Base-by-base conservation (phyloP, 257 asterid species). In the Echites panduratus region DNA sequence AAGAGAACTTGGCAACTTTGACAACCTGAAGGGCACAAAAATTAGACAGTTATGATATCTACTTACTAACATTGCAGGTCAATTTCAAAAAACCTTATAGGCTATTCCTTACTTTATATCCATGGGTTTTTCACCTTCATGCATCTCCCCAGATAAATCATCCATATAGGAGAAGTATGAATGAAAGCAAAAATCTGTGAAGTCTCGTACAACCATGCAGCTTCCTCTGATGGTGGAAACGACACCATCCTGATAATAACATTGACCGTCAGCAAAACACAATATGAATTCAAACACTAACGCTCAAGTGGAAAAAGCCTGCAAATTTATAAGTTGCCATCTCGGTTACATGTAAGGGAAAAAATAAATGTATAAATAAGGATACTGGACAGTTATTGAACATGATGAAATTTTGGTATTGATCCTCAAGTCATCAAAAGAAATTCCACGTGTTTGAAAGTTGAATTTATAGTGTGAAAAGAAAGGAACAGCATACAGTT, bases 81-180 rank as follows among this genome's bases (percentile, higher is more conserved):
- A 64, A 44, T n/a, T 2, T 35, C 11, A 27, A 29, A 11, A 61
- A 32, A 53, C 19, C 19, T 68, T 68, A 67, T 27, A 17, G 62
- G 17, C 2, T 52, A 66, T 24, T 53, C 10, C 92, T 79, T 76
- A 93, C 98, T 81, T 85, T 83, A 90, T 82, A 61, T 93, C 97
- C 45, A 86, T 72, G 2, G 92, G 93, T 44, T 84, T 86, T 82
- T 87, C 90, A 62, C 86, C 88, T 74, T 82, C 80, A 0, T 65
- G 80, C 71, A 86, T 83, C 63, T 88, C 93, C 80, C 81, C 89
- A 24, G 85, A 76, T 38, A 93, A 84, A 76, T 90, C 97, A 75
- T 93, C 94, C 97, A 93, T 93, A 84, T 75, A 93, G 78, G 97
- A 89, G 85, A 90, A 89, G 79, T 93, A 93, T 10, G 97, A 90